phyloP scores from a whole-genome alignment of 2,329 filamentous ascomycete species.

The Phaeosphaeriaceae sp. region DNA sequence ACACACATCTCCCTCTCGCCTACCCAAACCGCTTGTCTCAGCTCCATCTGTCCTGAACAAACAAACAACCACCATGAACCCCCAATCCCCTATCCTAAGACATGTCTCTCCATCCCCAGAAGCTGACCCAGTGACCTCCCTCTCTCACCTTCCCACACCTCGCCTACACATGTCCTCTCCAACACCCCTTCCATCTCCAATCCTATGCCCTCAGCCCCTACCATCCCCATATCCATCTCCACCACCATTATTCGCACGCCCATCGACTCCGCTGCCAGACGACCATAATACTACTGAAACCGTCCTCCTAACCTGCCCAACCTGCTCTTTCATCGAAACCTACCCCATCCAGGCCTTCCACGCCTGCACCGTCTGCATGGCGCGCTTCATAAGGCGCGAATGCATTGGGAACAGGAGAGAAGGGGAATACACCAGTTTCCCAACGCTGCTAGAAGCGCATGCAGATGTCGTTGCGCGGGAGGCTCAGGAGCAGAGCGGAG shows the following conservation, averaged over 20 bases:
- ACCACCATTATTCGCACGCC: background rate
- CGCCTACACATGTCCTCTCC: background rate
- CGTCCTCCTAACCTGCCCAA: background rate
- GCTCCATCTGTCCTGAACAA: background rate
- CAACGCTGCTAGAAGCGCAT: constrained; percentile 15
- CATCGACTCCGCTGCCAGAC: background rate
- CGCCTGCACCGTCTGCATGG: constrained; percentile 13
- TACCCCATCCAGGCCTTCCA: background rate
- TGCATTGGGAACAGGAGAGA: background rate
- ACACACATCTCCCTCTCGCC: background rate
- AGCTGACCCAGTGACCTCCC: background rate
- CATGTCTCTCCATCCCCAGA: background rate
- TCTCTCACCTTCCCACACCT: background rate
- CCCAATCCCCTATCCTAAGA: background rate
- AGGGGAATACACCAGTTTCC: constrained; percentile 16
- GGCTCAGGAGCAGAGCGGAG: background rate
- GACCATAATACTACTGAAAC: background rate
- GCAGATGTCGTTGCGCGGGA: background rate
- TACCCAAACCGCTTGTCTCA: background rate
- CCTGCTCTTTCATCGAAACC: background rate
- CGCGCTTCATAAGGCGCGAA: constrained; percentile 7
- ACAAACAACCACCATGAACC: background rate
- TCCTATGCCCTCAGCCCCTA: background rate
- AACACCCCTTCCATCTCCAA: background rate
- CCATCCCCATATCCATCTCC: background rate